Percentiles rank a stretch among this genome's conserved stretches.
phyloP scores from a whole-genome alignment of 1,284 basidiomycete genomes.

The Tilletia indica region DNA sequence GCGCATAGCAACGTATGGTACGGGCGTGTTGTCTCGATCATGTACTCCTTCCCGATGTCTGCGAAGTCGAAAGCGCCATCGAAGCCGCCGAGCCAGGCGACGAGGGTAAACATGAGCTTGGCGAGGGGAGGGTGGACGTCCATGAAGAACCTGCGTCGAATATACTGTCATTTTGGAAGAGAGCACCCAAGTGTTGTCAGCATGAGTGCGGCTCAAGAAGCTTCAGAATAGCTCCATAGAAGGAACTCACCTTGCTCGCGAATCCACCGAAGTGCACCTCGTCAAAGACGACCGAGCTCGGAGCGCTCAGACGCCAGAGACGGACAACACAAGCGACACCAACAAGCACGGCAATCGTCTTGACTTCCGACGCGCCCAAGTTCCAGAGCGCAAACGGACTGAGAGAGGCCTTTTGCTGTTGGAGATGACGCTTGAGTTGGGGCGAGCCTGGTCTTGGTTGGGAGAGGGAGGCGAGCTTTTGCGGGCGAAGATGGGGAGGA shows the following conservation, averaged over 20 bases:
- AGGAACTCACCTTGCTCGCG: constrained; percentile 65
- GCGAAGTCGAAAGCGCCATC: constrained; percentile 94
- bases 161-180: constrained; percentile 59
- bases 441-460: constrained; percentile 4
- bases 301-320: constrained; percentile 14
- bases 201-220: neutral
- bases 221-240: constrained; percentile 15
- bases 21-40: constrained; percentile 58
- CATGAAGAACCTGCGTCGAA: constrained; percentile 84
- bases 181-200: neutral
- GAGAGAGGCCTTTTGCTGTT: neutral
- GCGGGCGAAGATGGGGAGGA: neutral
- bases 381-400: constrained; percentile 9
- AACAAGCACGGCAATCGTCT: neutral
- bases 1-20: constrained; percentile 96
- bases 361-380: neutral
- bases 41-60: constrained; percentile 70
- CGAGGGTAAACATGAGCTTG: constrained; percentile 88
- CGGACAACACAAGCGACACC: constrained; percentile 10
- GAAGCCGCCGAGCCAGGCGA: constrained; percentile 84
- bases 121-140: constrained; percentile 95
- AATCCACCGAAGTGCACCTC: constrained; percentile 59
- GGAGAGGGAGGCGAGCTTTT: neutral
- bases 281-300: constrained; percentile 35
- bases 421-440: constrained; percentile 19